Conservation (phyloP, 257 asterid species). For the Cordia subcordata region DNA sequence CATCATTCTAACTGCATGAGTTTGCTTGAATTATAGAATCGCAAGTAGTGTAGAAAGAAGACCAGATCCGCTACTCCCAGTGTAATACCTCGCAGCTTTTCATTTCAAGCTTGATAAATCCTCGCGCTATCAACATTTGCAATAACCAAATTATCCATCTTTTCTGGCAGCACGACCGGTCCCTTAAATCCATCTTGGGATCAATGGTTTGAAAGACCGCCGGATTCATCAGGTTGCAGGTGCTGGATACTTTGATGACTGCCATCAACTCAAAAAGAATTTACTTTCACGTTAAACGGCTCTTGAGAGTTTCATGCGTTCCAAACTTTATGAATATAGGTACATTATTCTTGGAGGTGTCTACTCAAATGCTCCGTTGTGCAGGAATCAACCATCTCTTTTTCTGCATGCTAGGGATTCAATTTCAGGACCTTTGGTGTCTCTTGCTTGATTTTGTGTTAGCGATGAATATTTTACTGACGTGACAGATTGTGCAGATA, state of each 20-base stretch:
- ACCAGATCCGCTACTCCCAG: conserved; percentile 81
- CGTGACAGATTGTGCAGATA: too few species aligned
- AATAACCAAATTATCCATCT: conserved; percentile 1
- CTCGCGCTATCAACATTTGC: neutral
- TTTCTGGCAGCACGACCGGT: conserved; percentile 61
- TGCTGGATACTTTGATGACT: conserved; percentile 73
- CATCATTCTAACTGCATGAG: conserved; percentile 9
- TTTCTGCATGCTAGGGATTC: neutral
- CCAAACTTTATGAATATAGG: conserved; percentile 11
- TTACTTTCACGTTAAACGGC: conserved; percentile 9
- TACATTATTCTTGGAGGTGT: conserved; percentile 1
- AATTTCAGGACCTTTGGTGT: neutral
- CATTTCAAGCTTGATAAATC: neutral
- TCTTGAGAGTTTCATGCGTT: conserved; percentile 10
- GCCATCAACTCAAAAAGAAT: neutral
- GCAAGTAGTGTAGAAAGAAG: conserved; percentile 50
- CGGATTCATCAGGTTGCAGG: conserved; percentile 77
- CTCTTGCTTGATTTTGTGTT: neutral
- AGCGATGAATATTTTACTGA: neutral
- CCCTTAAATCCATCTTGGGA: conserved; percentile 83
- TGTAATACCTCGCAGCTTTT: conserved; percentile 30
- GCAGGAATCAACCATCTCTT: conserved; percentile 20
- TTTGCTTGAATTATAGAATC: conserved; percentile 38
- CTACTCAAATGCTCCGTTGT: conserved; percentile 12
- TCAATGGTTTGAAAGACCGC: conserved; percentile 93